Conservation (phyloP, 2,329 filamentous ascomycete genomes). For the Aspergillus sp. region DNA sequence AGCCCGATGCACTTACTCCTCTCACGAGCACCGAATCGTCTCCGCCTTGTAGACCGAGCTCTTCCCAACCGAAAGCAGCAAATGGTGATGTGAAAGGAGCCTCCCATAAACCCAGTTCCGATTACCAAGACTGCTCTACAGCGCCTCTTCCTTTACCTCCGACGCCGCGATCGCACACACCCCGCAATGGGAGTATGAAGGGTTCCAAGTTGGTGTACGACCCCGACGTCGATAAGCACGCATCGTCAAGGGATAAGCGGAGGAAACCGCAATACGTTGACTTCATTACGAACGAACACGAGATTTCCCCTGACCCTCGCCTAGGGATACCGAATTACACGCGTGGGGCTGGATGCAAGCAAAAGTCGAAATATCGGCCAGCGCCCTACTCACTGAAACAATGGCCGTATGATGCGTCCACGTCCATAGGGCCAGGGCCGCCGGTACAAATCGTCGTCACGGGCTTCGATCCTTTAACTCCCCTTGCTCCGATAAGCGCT, state of each 20-base stretch:
- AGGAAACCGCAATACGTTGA: slow-evolving; percentile 45
- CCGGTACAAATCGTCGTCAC: slow-evolving; percentile 85
- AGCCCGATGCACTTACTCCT: slow-evolving; percentile 50
- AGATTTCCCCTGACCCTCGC: slow-evolving; percentile 68
- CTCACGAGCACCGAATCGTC: slow-evolving; percentile 59
- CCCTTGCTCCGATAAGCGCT: slow-evolving; percentile 45
- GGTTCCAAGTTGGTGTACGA: slow-evolving; percentile 54
- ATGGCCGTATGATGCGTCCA: slow-evolving; percentile 71
- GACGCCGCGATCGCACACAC: slow-evolving; percentile 41
- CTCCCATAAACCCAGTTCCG: slow-evolving; percentile 19
- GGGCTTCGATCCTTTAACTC: slow-evolving; percentile 87
- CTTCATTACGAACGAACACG: slow-evolving; percentile 46
- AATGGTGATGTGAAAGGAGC: slow-evolving; percentile 21
- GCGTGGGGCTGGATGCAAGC: slow-evolving; percentile 52
- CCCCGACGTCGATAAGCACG: slow-evolving; percentile 51
- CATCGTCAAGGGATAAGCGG: slow-evolving; percentile 46
- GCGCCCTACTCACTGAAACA: slow-evolving; percentile 70
- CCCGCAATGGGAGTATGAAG: slow-evolving; percentile 43
- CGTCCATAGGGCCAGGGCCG: slow-evolving; percentile 79
- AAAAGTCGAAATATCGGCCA: slow-evolving; percentile 62
- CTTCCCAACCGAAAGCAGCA: slow-evolving; percentile 35
- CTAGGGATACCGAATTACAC: slow-evolving; percentile 57
- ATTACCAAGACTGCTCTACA: slow-evolving; percentile 21
- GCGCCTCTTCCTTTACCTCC: slow-evolving; percentile 36
- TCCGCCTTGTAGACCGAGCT: slow-evolving; percentile 50